Evolutionary conservation across 2,329 filamentous ascomycete genomes (phyloP).

Genomic region (Mariannaea sp.): DNA sequence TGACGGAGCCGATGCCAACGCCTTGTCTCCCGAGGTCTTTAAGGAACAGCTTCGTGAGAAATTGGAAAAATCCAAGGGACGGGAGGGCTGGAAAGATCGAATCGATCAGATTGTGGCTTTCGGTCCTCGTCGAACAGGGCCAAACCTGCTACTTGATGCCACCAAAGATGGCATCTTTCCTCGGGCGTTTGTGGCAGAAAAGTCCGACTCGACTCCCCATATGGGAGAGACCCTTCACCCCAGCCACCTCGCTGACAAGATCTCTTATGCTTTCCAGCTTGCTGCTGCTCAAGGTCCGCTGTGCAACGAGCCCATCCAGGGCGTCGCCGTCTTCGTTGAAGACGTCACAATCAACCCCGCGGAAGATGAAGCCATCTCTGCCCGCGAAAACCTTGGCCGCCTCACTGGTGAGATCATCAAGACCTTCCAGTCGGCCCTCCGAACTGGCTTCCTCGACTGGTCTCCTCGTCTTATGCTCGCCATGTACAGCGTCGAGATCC

Average conservation of each 20-base stretch:
- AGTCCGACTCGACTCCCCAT: slow-evolving; percentile 43
- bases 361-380: slow-evolving; percentile 58
- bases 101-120: slow-evolving; percentile 88
- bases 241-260: slow-evolving; percentile 83
- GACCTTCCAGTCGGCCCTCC: slow-evolving; percentile 81
- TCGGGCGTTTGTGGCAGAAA: slow-evolving; percentile 63
- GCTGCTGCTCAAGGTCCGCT: slow-evolving; percentile 86
- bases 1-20: slow-evolving; percentile 62
- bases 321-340: slow-evolving; percentile 88
- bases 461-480: slow-evolving; percentile 91
- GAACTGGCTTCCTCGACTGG: slow-evolving; percentile 91
- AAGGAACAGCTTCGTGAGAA: slow-evolving; percentile 70
- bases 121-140: slow-evolving; percentile 81
- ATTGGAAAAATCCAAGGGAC: slow-evolving; percentile 74
- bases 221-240: slow-evolving; percentile 59
- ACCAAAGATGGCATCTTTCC: slow-evolving; percentile 74
- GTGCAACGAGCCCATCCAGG: slow-evolving; percentile 91
- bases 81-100: slow-evolving; percentile 74
- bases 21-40: slow-evolving; percentile 76
- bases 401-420: slow-evolving; percentile 94
- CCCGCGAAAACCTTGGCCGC: slow-evolving; percentile 71
- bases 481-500: slow-evolving; percentile 98
- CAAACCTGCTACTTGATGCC: slow-evolving; percentile 86
- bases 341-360: slow-evolving; percentile 67
- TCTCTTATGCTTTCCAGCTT: slow-evolving; percentile 92